Conservation (phyloP, 495 filamentous ascomycete genomes). For the Hyaloscypha bicolor region DNA sequence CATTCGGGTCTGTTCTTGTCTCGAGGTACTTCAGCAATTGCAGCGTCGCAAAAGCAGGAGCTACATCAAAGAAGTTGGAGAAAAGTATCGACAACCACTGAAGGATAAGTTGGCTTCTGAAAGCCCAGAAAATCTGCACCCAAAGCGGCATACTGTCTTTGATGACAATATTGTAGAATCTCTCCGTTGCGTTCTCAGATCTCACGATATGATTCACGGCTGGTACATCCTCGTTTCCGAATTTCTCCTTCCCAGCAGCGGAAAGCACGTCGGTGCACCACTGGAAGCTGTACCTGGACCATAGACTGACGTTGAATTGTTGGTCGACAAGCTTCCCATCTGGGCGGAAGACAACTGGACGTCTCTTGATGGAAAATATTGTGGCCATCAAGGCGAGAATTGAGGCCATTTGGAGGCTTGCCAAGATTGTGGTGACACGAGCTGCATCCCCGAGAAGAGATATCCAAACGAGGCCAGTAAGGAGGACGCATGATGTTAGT, state of each 20-base stretch:
- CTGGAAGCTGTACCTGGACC: slow-evolving; percentile 54
- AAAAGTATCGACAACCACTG: slow-evolving; percentile 10
- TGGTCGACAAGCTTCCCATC: slow-evolving; percentile 63
- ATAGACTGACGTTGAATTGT: slow-evolving; percentile 54
- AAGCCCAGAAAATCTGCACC: slow-evolving; percentile 16
- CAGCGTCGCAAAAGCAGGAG: slow-evolving; percentile 7
- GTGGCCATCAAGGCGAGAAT: background rate
- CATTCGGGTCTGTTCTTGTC: background rate
- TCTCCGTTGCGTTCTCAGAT: slow-evolving; percentile 41
- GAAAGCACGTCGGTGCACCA: slow-evolving; percentile 59
- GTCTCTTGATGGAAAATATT: slow-evolving; percentile 54
- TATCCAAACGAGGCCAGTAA: background rate
- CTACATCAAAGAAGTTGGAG: slow-evolving; percentile 1
- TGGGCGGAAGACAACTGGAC: slow-evolving; percentile 62
- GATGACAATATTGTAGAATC: slow-evolving; percentile 1
- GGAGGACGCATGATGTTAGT: background rate
- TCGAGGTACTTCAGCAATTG: slow-evolving; percentile 10
- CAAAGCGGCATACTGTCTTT: slow-evolving; percentile 3
- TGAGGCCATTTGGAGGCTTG: background rate
- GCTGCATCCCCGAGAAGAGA: background rate
- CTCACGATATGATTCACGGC: slow-evolving; percentile 51
- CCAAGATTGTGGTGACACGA: background rate
- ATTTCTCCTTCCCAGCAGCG: slow-evolving; percentile 49
- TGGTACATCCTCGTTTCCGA: slow-evolving; percentile 62
- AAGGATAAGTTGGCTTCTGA: background rate